Base-by-base conservation (phyloP, 352 stramenopile genomes). In the Phytophthora sp. region DNA sequence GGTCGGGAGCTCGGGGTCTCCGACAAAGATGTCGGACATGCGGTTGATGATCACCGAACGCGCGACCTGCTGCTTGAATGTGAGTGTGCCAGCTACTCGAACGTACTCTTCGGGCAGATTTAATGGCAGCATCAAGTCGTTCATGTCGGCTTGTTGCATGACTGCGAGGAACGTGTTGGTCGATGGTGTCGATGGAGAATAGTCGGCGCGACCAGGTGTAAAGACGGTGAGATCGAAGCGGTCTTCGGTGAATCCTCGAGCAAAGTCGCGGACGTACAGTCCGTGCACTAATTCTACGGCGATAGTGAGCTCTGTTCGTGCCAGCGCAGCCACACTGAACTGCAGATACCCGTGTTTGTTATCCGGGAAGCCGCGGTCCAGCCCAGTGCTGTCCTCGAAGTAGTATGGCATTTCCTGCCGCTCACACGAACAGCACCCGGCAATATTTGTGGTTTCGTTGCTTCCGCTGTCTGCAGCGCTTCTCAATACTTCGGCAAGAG, bases 331-430 rank as follows among this genome's bases (percentile, higher is more conserved):
- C 31, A 99, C 79, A 39, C 81, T 90, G 45, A 99, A 88, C 70
- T 98, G 95, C 12, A 99, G 63, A 33, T 96, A 86, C 0, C 80
- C 80, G 75, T 99, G 96, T 69, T 99, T 99, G 73, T 98, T 96
- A 64, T 99, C 96, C 1, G 89, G 88, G 58, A 89, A 98, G 7
- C 96, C 94, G 41, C 86, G 69, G 30, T 96, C 77, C 18, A 50
- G 42, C 1, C 56, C 44, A 16, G 24, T 49, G 20, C 77, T 84
- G 39, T 88, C 74, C 21, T 89, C 73, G 63, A 99, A 98, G 65
- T 88, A 98, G 38, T 86, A 86, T 1, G 95, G 93, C 80, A 98
- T 93, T 56, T 88, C 66, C 42, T 95, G 80, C 8, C 84, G 72
- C 38, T 94, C 77, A 63, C 95, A 98, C 21, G 83, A 77, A 61